Base-by-base conservation (phyloP, 139 green algal genomes). In the Tetradesmus obliquus region DNA sequence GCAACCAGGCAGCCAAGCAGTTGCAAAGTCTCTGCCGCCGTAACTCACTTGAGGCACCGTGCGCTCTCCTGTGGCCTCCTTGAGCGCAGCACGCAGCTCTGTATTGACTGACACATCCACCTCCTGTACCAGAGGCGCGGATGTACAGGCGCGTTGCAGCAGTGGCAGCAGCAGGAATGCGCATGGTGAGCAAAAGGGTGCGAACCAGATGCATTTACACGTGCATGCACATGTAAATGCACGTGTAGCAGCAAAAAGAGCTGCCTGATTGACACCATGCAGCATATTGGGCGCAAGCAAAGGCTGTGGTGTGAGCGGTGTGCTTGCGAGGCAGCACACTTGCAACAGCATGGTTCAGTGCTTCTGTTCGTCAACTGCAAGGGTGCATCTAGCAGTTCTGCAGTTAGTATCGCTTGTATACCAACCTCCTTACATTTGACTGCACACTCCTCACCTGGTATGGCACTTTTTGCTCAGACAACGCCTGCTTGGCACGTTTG, bases 1-100 rank as follows among this genome's bases (percentile, higher is more conserved):
- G 13, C 24, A 45, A 45, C 32, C 32, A 45, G 32, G 32, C 32
- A 45, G 32, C 32, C 32, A 45, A 45, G 32, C 32, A 45, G 45
- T 32, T 82, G 58, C 5, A 69, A 17, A 17, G 32, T 9, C 8
- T 20, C 69, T 58, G 87, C 76, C 53, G 32, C 81, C 66, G 55
- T 22, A 4, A 66, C 74, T 58, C 58, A 98, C 96, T 93, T 99
- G 97, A 4, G 97, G 97, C 45, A 99, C 97, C 0, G 96, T 99
- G 0, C 83, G 87, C 81, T 90, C 91, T 2, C 97, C 97, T 1
- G 96, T 97, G 2, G 92, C 62, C 1, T 95, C 62, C 57, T 96
- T 95, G 6, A 99, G 89, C 1, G 85, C 55, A 13, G 89, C 74
- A 17, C 97, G 93, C 51, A 96, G 86, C 80, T 92, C 45, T 3